Percentiles rank a stretch among this genome's conserved stretches.
Evolutionary conservation across 306 rosid species (phyloP).

Genomic region (Benincasa hispida): DNA sequence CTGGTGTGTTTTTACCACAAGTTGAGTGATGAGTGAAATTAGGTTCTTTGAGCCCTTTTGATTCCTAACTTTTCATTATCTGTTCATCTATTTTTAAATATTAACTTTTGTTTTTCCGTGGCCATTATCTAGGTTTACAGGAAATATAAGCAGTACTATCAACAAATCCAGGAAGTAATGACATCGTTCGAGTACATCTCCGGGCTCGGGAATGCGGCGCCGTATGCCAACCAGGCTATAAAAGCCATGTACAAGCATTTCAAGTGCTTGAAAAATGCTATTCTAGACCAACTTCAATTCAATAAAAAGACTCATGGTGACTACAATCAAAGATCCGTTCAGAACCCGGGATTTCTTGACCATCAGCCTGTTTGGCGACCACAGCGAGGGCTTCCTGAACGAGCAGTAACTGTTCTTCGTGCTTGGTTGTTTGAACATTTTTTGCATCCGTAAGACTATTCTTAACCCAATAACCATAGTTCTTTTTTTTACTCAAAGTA

Average conservation of each 20-base stretch:
- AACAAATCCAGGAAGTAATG: conserved; percentile 60
- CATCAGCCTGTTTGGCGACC: conserved; percentile 86
- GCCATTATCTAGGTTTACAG: conserved; percentile 50
- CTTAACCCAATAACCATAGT: not conserved
- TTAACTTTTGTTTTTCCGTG: not conserved
- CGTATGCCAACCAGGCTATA: conserved; percentile 66
- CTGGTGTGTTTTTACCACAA: not conserved
- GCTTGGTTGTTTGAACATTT: conserved; percentile 90
- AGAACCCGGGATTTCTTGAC: conserved; percentile 37
- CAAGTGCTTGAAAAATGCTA: conserved; percentile 57
- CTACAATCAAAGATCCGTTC: conserved; percentile 30
- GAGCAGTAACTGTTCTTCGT: conserved; percentile 63
- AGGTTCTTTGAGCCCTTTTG: not conserved
- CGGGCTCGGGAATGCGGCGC: conserved; percentile 69
- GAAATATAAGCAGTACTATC: conserved; percentile 77
- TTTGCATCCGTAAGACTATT: conserved; percentile 68
- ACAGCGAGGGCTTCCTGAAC: conserved; percentile 86
- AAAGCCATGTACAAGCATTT: conserved; percentile 77
- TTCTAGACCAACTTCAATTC: conserved; percentile 64
- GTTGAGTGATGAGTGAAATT: not conserved
- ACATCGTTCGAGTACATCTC: conserved; percentile 76
- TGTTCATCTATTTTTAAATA: not conserved
- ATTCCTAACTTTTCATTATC: not conserved
- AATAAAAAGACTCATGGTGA: conserved; percentile 28
- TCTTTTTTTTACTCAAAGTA: not conserved